Evolutionary conservation across 148 eudicot genomes (phyloP).

Genomic region (Nepenthes mirabilis): DNA sequence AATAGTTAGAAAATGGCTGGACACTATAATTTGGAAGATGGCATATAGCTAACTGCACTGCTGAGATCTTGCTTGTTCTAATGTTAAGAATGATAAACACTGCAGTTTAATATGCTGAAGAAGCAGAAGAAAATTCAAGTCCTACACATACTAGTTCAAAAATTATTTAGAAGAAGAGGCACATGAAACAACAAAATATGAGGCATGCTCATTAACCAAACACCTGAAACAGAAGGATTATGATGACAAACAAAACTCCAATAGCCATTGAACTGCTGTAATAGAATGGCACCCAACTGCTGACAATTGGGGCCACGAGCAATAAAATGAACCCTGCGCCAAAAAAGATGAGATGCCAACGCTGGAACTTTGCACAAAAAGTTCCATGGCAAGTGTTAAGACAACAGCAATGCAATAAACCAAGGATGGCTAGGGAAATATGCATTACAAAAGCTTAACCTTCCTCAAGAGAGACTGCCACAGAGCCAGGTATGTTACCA

Average conservation of each 20-base stretch:
- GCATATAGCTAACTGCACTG: too few species aligned
- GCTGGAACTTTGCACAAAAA: slow-evolving; percentile 56
- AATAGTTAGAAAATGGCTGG: too few species aligned
- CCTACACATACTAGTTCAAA: background rate
- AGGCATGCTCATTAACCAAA: background rate
- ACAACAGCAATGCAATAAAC: background rate
- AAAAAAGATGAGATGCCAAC: slow-evolving; percentile 70
- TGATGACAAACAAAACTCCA: slow-evolving; percentile 71
- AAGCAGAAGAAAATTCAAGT: too few species aligned
- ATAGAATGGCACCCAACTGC: slow-evolving; percentile 92
- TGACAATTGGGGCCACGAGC: slow-evolving; percentile 75
- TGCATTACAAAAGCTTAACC: slow-evolving; percentile 24
- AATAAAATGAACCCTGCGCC: slow-evolving; percentile 46
- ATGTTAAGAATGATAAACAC: too few species aligned
- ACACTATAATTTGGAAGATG: too few species aligned
- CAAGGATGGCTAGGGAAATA: background rate
- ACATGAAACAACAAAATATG: background rate
- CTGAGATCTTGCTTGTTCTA: too few species aligned
- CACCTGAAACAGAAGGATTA: slow-evolving; percentile 94
- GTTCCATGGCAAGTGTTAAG: background rate
- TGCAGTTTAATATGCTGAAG: too few species aligned
- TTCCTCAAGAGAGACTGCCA: slow-evolving; percentile 50
- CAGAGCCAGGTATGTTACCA: slow-evolving; percentile 64
- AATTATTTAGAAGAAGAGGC: background rate
- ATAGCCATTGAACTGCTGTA: slow-evolving; percentile 89